phyloP scores from a whole-genome alignment of 257 asterid genomes.

The Buddleja alternifolia region DNA sequence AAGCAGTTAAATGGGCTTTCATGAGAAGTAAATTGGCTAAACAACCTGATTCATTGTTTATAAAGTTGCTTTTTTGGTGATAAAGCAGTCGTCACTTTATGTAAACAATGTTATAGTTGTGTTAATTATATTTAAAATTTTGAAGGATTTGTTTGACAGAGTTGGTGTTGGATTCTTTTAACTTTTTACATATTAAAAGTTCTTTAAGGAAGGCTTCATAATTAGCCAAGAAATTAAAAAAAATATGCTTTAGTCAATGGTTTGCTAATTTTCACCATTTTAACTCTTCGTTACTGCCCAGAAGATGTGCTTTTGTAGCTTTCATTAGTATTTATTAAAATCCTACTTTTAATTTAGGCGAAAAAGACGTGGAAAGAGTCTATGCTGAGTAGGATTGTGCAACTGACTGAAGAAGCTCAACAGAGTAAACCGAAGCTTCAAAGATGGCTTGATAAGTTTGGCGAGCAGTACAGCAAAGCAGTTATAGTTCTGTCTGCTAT shows the following conservation, averaged over 20 bases:
- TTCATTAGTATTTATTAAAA: conserved; percentile 24
- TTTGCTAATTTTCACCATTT: conserved; percentile 19
- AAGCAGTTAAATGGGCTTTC: conserved; percentile 4
- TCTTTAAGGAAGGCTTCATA: neutral
- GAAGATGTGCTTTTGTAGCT: conserved; percentile 7
- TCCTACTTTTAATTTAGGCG: conserved; percentile 53
- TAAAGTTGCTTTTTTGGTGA: conserved; percentile 9
- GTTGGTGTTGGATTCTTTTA: neutral
- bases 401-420: conserved; percentile 97
- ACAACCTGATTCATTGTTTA: neutral
- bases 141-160: conserved; percentile 9
- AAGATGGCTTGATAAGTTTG: conserved; percentile 97
- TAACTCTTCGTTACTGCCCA: conserved; percentile 6
- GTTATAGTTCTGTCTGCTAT: conserved; percentile 76
- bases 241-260: conserved; percentile 8
- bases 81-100: conserved; percentile 9
- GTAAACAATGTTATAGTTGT: neutral
- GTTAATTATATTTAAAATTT: neutral
- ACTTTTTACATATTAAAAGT: neutral
- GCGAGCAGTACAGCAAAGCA: conserved; percentile 88
- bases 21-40: neutral
- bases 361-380: conserved; percentile 97
- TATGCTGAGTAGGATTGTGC: conserved; percentile 84
- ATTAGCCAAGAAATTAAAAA: conserved; percentile 3
- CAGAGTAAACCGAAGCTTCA: conserved; percentile 95